Percentiles rank a stretch among this genome's conserved stretches.
phyloP scores from a whole-genome alignment of 202 grass and related monocot genomes.

The Digitaria exilis region DNA sequence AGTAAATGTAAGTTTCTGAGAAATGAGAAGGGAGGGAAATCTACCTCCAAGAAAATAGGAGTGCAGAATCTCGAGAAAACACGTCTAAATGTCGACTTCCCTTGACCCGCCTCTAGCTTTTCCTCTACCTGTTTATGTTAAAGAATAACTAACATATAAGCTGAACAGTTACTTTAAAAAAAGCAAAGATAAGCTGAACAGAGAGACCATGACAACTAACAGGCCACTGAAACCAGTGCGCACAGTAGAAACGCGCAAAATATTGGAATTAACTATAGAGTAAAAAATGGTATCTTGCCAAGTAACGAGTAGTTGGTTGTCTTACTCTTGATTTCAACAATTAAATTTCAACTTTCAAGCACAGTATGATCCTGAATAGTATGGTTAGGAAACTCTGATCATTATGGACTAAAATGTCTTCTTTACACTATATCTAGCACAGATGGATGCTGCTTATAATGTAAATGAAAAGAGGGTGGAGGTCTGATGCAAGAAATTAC shows the following conservation, averaged over 20 bases:
- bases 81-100: conserved; percentile 70
- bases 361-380: background rate
- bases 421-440: too few relatives aligned
- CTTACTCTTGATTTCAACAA: background rate
- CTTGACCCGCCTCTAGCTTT: conserved; percentile 77
- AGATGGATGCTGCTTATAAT: too few relatives aligned
- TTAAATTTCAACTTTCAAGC: background rate
- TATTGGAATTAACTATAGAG: background rate
- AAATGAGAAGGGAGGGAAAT: background rate
- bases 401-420: too few relatives aligned
- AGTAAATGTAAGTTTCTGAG: background rate
- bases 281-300: background rate
- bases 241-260: background rate
- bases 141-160: background rate
- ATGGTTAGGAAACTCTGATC: too few relatives aligned
- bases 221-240: background rate
- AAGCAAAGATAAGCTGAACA: too few relatives aligned
- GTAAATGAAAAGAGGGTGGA: background rate
- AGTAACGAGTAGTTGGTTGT: background rate
- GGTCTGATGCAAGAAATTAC: background rate
- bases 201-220: background rate
- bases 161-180: too few relatives aligned
- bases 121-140: conserved; percentile 65
- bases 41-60: conserved; percentile 81
- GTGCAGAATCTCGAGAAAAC: conserved; percentile 80